These are phyloP conservation scores for Nidularia sp. DNA, from an alignment of 768 basidiomycete genomes.

Conservation along the genomic window DNA sequence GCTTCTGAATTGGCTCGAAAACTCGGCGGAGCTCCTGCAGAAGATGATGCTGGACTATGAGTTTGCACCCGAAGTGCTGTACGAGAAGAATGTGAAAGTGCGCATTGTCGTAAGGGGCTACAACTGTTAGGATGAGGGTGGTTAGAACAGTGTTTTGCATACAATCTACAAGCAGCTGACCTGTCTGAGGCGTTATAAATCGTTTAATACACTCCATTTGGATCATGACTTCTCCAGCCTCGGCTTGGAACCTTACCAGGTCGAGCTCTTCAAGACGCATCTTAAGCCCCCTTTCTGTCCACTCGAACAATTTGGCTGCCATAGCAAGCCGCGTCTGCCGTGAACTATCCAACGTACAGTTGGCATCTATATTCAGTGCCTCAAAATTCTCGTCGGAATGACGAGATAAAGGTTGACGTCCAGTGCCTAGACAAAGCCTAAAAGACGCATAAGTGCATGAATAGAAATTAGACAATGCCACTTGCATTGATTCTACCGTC, in stretches of 20 bases:
- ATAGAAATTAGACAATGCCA: background rate
- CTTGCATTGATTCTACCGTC: constrained; percentile 33
- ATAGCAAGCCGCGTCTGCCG: constrained; percentile 34
- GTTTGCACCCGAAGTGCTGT: constrained; percentile 34
- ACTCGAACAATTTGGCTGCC: constrained; percentile 25
- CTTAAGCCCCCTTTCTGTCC: constrained; percentile 23
- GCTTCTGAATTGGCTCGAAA: constrained; percentile 14
- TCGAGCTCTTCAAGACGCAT: constrained; percentile 20
- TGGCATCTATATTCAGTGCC: constrained; percentile 19
- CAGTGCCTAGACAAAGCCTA: constrained; percentile 39
- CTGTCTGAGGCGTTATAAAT: constrained; percentile 29
- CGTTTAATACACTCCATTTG: constrained; percentile 31
- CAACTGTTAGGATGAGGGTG: constrained; percentile 20
- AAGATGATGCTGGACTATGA: constrained; percentile 19
- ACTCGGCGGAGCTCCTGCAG: constrained; percentile 8
- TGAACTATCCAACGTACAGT: constrained; percentile 8
- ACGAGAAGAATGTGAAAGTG: constrained; percentile 36
- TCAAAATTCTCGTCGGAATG: constrained; percentile 23
- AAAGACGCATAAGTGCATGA: constrained; percentile 2
- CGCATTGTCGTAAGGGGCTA: constrained; percentile 35
- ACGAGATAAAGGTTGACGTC: constrained; percentile 31
- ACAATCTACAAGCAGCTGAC: constrained; percentile 14
- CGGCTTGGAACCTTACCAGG: constrained; percentile 26
- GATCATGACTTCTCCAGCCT: constrained; percentile 22
- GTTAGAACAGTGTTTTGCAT: background rate